phyloP scores from a whole-genome alignment of 108 stramenopile species.

The Nannochloropsis gaditana region DNA sequence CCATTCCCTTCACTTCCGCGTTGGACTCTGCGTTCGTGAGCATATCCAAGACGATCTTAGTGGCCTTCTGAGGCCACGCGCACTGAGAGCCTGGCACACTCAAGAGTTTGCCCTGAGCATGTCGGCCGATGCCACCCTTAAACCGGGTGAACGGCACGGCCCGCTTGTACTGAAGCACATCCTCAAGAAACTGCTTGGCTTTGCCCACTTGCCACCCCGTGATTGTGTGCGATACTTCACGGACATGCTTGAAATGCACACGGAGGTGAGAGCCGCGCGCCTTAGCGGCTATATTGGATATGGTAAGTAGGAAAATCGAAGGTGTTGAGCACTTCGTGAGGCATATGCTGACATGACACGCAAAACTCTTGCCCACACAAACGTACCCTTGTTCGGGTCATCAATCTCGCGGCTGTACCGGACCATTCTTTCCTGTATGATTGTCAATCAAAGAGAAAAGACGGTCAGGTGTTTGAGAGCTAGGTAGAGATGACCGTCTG shows the following conservation, averaged over 20 bases:
- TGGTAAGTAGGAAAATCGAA: no score
- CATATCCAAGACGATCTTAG: slow-evolving; percentile 84
- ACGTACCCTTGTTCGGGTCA: slow-evolving; percentile 3
- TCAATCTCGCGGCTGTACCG: slow-evolving; percentile 10
- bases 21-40: slow-evolving; percentile 93
- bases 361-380: no score
- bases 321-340: no score
- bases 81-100: slow-evolving; percentile 87
- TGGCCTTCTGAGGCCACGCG: slow-evolving; percentile 97
- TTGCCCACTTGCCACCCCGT: slow-evolving; percentile 83
- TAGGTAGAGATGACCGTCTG: not conserved
- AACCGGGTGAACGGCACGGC: slow-evolving; percentile 91
- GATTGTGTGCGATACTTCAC: slow-evolving; percentile 77
- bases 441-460: not conserved
- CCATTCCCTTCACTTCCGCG: slow-evolving; percentile 86
- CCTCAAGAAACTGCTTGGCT: slow-evolving; percentile 72
- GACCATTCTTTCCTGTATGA: not conserved
- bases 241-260: slow-evolving; percentile 99
- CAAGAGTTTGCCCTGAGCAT: slow-evolving; percentile 68
- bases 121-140: slow-evolving; percentile 96
- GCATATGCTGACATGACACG: no score
- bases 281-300: slow-evolving; percentile 58
- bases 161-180: slow-evolving; percentile 87
- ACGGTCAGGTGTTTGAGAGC: not conserved
- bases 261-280: slow-evolving; percentile 89